Evolutionary conservation across 2,329 filamentous ascomycete species (phyloP), one percentile per base, ranked within the genome.

Genomic region (Trichoderma sp.): DNA sequence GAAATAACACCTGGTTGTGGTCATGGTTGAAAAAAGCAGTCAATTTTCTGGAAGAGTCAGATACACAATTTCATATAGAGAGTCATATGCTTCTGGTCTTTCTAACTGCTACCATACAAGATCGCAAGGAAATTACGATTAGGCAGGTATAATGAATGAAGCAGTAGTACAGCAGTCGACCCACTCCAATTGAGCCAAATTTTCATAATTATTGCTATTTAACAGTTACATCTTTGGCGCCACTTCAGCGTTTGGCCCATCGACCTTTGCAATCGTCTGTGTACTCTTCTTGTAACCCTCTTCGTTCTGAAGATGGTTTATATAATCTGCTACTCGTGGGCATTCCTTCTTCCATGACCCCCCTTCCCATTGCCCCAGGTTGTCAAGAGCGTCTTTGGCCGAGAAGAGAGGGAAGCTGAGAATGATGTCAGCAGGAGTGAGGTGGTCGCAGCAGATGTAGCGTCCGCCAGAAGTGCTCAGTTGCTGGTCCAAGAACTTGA

Each of bases 381-480:
- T 73, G 33, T 81, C 77, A 53, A 85, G 77, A 65, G 77, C 77
- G 16, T 76, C 73, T 72, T 81, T 79, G 43, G 80, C 80, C 11
- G 80, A 80, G 61, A 88, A 81, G 68, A 88, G 77, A 16, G 82
- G 82, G 77, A 85, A 88, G 76, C 84, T 86, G 73, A 87, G 77
- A 65, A 87, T 76, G 68, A 88, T 83, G 71, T 87, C 86, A 7
- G 84, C 86, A 0, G 85, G 82, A 2, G 84, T 85, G 63, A 88
- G 79, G 53, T 78, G 73, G 24, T 78, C 74, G 29, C 85, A 84
- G 72, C 85, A 87, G 31, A 88, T 77, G 74, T 85, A 88, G 57
- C 74, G 72, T 14, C 79, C 78, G 37, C 81, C 80, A 1, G 84
- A 83, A 6, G 82, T 83, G 31, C 78, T 75, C 19, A 88, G 81